Conservation (phyloP, 805 yeast genomes). For the Wickerhamiella sergipiensis region DNA sequence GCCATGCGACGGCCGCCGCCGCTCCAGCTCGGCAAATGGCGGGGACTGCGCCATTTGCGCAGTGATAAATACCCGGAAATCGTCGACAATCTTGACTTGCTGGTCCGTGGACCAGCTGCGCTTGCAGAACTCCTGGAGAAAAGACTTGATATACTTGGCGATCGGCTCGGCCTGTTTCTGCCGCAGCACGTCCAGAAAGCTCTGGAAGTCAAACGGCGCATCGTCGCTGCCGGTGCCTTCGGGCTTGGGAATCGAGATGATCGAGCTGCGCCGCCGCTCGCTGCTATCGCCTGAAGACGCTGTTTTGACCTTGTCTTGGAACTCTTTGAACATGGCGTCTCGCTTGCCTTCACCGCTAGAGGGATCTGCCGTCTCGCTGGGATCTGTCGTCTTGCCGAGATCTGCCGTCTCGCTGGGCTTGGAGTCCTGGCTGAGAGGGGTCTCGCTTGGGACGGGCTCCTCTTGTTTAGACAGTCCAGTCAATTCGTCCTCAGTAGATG, state of each 20-base stretch:
- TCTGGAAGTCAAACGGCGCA: slow-evolving; percentile 64
- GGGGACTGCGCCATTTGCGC: slow-evolving; percentile 30
- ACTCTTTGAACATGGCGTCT: too few species aligned
- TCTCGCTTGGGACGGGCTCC: too few species aligned
- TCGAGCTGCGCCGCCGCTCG: background rate
- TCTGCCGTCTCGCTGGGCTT: too few species aligned
- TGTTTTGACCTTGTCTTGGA: too few species aligned
- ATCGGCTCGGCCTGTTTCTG: slow-evolving; percentile 75
- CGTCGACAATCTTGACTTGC: slow-evolving; percentile 60
- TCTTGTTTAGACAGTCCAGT: too few species aligned
- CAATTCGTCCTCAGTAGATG: too few species aligned
- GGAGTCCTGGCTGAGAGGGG: too few species aligned
- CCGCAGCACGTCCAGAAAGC: slow-evolving; percentile 57
- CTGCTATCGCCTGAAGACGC: too few species aligned
- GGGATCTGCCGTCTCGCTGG: too few species aligned
- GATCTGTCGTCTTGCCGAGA: too few species aligned
- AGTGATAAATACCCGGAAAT: slow-evolving; percentile 62
- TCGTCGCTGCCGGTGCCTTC: slow-evolving; percentile 21
- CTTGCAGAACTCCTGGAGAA: slow-evolving; percentile 59
- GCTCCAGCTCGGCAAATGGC: slow-evolving; percentile 61
- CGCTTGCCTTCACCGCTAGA: too few species aligned
- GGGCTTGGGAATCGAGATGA: slow-evolving; percentile 10
- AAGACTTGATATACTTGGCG: slow-evolving; percentile 73
- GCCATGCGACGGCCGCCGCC: slow-evolving; percentile 51
- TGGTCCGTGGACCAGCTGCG: slow-evolving; percentile 62